These are phyloP conservation scores for Candida loeiensis DNA, from an alignment of 805 yeast species.

Conservation along the genomic window DNA sequence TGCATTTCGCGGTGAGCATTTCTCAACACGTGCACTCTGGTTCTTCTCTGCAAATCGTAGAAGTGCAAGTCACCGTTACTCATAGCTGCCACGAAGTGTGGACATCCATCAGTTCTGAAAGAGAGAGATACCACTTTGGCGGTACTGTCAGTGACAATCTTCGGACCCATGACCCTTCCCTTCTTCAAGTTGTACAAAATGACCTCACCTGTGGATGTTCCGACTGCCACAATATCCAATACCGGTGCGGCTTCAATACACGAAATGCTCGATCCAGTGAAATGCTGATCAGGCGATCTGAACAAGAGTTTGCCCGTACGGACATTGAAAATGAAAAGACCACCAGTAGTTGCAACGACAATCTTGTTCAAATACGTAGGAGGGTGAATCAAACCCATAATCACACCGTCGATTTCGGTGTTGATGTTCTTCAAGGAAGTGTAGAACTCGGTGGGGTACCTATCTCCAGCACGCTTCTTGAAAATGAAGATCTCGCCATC, in stretches of 20 bases:
- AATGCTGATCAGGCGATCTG: conserved; percentile 47
- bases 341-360: conserved; percentile 70
- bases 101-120: conserved; percentile 86
- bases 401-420: conserved; percentile 63
- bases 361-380: conserved; percentile 92
- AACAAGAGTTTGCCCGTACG: conserved; percentile 71
- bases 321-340: conserved; percentile 64
- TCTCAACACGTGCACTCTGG: conserved; percentile 73
- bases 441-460: conserved; percentile 60
- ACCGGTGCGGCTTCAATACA: conserved; percentile 83
- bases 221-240: conserved; percentile 77
- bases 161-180: conserved; percentile 48
- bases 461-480: conserved; percentile 43
- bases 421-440: conserved; percentile 52
- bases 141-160: conserved; percentile 44
- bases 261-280: conserved; percentile 48
- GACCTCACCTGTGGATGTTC: conserved; percentile 66
- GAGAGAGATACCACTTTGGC: conserved; percentile 59
- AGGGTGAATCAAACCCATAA: conserved; percentile 71
- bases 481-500: conserved; percentile 49
- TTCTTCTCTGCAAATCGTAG: conserved; percentile 69
- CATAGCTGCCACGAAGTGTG: conserved; percentile 79
- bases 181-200: conserved; percentile 64
- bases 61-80: conserved; percentile 79
- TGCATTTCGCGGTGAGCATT: conserved; percentile 66